Percentiles rank a stretch among this genome's conserved stretches.
Conservation (phyloP, 345 rosid genomes). For the Citrus reticulata region DNA sequence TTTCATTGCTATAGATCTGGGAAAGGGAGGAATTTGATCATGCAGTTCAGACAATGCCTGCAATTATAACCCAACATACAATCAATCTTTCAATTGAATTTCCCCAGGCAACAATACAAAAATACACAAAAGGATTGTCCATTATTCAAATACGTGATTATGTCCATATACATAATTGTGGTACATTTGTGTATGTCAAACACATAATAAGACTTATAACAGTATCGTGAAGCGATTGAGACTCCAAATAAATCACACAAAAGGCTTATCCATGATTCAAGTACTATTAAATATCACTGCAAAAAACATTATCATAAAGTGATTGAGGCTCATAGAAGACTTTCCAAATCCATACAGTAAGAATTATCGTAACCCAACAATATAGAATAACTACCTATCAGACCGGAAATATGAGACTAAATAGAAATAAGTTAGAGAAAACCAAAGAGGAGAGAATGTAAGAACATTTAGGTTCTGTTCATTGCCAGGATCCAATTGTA, state of each 20-base stretch:
- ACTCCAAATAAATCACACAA: background rate
- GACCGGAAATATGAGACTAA: background rate
- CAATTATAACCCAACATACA: conserved; percentile 21
- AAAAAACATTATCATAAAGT: background rate
- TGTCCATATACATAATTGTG: background rate
- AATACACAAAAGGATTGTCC: background rate
- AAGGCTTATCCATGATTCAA: background rate
- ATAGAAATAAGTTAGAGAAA: background rate
- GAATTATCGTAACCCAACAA: background rate
- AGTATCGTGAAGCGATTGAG: background rate
- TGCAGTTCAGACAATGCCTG: conserved; percentile 94
- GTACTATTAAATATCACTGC: background rate
- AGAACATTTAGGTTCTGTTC: background rate
- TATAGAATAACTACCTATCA: background rate
- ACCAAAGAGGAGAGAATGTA: background rate
- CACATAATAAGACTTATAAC: background rate
- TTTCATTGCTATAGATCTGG: conserved; percentile 64
- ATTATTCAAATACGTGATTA: background rate
- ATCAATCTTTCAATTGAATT: background rate
- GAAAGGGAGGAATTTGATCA: conserved; percentile 87
- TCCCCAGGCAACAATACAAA: background rate
- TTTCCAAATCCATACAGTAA: background rate
- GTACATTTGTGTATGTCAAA: background rate
- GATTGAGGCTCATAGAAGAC: background rate
- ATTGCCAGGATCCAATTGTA: background rate